These are phyloP conservation scores for Claviceps digitariae DNA, from an alignment of 2,329 filamentous ascomycete species.

Conservation along the genomic window DNA sequence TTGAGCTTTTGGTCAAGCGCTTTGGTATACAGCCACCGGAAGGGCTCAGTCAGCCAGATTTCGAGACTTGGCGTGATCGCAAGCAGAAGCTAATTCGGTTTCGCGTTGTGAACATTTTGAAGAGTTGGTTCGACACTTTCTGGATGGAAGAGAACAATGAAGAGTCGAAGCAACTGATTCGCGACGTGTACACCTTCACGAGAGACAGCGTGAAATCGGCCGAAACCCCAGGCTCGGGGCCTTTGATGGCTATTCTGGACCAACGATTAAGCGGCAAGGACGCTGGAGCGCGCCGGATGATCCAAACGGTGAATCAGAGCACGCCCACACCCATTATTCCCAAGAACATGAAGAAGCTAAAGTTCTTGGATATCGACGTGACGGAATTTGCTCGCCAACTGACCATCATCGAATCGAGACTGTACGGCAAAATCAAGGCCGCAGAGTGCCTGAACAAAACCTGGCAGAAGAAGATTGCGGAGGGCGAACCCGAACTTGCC, in stretches of 20 bases:
- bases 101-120: constrained; percentile 91
- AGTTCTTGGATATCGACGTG: constrained; percentile 93
- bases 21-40: constrained; percentile 88
- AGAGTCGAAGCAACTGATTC: constrained; percentile 70
- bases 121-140: constrained; percentile 96
- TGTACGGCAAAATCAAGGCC: constrained; percentile 92
- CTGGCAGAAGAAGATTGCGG: constrained; percentile 88
- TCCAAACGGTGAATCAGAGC: constrained; percentile 72
- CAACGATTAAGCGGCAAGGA: constrained; percentile 83
- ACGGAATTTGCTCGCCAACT: constrained; percentile 95
- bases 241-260: constrained; percentile 75
- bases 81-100: constrained; percentile 96
- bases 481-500: constrained; percentile 72
- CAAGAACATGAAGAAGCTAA: constrained; percentile 99
- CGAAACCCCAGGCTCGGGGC: constrained; percentile 76
- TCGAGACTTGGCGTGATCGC: constrained; percentile 76
- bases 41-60: constrained; percentile 60
- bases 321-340: constrained; percentile 83
- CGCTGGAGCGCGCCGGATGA: constrained; percentile 68
- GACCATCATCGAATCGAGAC: constrained; percentile 87
- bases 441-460: constrained; percentile 97
- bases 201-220: constrained; percentile 86
- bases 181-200: constrained; percentile 80
- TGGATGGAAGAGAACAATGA: constrained; percentile 96
- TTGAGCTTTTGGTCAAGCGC: constrained; percentile 80